Base-by-base conservation (phyloP, 805 yeast species). In the Tetrapisispora arboricola region DNA sequence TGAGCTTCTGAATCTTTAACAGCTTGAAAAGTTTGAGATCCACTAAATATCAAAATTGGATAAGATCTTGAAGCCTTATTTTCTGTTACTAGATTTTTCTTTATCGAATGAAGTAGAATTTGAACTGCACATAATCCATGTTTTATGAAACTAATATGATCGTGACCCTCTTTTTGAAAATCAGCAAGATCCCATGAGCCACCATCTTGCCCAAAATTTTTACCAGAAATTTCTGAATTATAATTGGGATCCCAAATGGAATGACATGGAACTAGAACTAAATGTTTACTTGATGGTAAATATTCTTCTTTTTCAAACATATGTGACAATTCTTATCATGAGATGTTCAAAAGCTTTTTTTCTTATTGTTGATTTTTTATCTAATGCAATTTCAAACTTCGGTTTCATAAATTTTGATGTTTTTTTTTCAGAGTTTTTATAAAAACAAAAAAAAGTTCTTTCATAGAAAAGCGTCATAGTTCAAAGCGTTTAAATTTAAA, bases 131-230 rank as follows among this genome's bases (percentile, higher is more conserved):
- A 49, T 27, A 62, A 52, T 2, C 83, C 71, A 55, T 84, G 94
- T 32, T 76, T 68, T 13, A 75, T 67, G 57, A 83, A 83, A 18
- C 78, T 66, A 3, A 75, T 49, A 49, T 83, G 87, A 50, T 85
- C 92, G 13, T 74, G 56, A 0, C 87, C 84, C 45, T 78, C 82
- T 6, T 63, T 42, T 57, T 84, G 94, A 50, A 84, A 84, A 0
- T 75, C 61, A 10, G 75, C 87, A 38, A 84, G 55, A 17, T 50
- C 50, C 95, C 94, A 85, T 48, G 82, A 84, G 1, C 57, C 58
- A 10, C 67, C 57, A 3, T 46, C 40, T 16, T 61, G 60, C 0
- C 88, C 88, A 6, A 64, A 50, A 9, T 70, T 64, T 1, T 55
- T 60, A 2, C 60, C 57, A 15, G 40, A 36, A 16, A 31, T 32